phyloP scores from a whole-genome alignment of 331 rosid genomes.

The Spiraea crenata region DNA sequence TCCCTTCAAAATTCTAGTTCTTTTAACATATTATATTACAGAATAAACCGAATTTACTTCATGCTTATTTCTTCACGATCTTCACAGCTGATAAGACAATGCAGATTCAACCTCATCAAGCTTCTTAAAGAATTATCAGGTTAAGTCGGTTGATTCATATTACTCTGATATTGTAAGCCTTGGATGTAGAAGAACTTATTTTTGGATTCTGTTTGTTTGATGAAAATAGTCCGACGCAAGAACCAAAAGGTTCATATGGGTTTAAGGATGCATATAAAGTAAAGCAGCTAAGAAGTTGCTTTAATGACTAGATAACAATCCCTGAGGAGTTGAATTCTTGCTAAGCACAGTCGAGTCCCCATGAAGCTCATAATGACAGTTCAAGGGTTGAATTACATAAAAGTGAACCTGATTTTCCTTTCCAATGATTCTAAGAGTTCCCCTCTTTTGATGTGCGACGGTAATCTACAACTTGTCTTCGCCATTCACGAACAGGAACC shows the following conservation, averaged over 20 bases:
- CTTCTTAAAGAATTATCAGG: neutral
- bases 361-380: neutral
- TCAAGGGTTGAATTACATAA: slow-evolving; percentile 2
- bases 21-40: neutral
- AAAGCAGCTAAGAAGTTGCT: neutral
- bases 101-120: neutral
- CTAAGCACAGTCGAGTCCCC: neutral
- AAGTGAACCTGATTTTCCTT: slow-evolving; percentile 7
- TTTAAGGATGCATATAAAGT: neutral
- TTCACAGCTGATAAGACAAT: neutral
- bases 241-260: neutral
- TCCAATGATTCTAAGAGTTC: slow-evolving; percentile 17
- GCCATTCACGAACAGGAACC: slow-evolving; percentile 73
- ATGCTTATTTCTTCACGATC: no score
- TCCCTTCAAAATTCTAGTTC: neutral
- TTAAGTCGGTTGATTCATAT: neutral
- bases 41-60: neutral
- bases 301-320: neutral
- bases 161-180: neutral
- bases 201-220: neutral
- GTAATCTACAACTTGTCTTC: slow-evolving; percentile 59
- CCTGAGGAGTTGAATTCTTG: neutral
- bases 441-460: slow-evolving; percentile 23
- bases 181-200: neutral
- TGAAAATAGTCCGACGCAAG: neutral